A percentile compares a stretch with the other conserved stretches of the same genome.
Conservation (phyloP, 352 stramenopile species). For the Blastocystis sp. region DNA sequence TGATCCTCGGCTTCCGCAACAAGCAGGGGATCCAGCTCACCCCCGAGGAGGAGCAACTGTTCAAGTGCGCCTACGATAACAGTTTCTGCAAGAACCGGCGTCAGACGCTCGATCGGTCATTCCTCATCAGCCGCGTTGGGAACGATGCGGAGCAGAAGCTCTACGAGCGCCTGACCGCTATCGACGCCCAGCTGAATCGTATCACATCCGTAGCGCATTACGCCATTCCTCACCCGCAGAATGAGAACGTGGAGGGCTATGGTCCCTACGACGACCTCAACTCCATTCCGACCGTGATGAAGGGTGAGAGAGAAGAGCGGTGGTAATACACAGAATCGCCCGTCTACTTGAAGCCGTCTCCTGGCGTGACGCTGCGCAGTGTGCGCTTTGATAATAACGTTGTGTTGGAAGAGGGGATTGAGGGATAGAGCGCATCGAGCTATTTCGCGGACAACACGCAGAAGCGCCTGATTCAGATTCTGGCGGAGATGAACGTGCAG, state of each 20-base stretch:
- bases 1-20: slow-evolving; percentile 23
- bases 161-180: background rate
- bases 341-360: slow-evolving; percentile 23
- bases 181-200: slow-evolving; percentile 23
- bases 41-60: slow-evolving; percentile 30
- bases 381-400: slow-evolving; percentile 62
- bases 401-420: background rate
- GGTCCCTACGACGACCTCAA: slow-evolving; percentile 52
- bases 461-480: slow-evolving; percentile 38
- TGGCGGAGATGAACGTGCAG: slow-evolving; percentile 53
- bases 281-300: slow-evolving; percentile 25
- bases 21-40: slow-evolving; percentile 16
- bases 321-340: background rate
- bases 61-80: slow-evolving; percentile 42
- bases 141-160: slow-evolving; percentile 12
- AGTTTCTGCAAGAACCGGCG: slow-evolving; percentile 40
- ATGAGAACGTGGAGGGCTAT: background rate
- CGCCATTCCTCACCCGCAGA: background rate
- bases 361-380: slow-evolving; percentile 46
- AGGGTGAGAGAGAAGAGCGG: background rate
- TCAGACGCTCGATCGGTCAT: background rate
- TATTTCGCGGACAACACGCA: slow-evolving; percentile 61
- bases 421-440: slow-evolving; percentile 22
- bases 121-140: background rate
- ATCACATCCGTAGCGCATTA: slow-evolving; percentile 1